Percentiles rank a stretch among this genome's conserved stretches.
Conservation (phyloP, 345 rosid genomes). For the Eucalyptus urophylla region DNA sequence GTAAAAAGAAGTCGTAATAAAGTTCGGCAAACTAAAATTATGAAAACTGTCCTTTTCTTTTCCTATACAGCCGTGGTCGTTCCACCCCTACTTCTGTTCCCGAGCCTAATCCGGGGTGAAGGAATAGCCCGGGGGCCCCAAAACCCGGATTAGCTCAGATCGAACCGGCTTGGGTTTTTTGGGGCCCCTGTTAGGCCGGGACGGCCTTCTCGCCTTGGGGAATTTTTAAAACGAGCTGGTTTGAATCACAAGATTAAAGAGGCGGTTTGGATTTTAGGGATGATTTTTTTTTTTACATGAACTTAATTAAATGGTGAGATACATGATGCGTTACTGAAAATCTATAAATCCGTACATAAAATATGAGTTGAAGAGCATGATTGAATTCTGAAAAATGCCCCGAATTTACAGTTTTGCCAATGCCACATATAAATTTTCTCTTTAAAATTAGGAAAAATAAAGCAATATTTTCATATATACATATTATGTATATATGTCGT, state of each 20-base stretch:
- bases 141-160: neutral
- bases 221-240: neutral
- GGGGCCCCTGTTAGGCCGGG: neutral
- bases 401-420: neutral
- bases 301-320: neutral
- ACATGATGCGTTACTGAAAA: neutral
- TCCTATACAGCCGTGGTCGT: neutral
- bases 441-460: neutral
- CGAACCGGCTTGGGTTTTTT: neutral
- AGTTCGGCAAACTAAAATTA: neutral
- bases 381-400: neutral
- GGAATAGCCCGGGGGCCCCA: neutral
- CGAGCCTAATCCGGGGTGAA: neutral
- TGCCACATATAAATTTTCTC: neutral
- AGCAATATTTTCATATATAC: neutral
- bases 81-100: neutral
- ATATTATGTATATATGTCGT: neutral
- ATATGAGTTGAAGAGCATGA: neutral
- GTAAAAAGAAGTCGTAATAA: neutral
- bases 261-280: neutral
- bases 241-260: neutral
- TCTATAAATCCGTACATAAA: neutral
- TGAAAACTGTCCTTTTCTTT: neutral
- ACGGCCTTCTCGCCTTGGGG: neutral
- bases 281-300: neutral